Evolutionary conservation across 1,139 yeast species (phyloP).

Genomic region (Saccharomyces hybrid): DNA sequence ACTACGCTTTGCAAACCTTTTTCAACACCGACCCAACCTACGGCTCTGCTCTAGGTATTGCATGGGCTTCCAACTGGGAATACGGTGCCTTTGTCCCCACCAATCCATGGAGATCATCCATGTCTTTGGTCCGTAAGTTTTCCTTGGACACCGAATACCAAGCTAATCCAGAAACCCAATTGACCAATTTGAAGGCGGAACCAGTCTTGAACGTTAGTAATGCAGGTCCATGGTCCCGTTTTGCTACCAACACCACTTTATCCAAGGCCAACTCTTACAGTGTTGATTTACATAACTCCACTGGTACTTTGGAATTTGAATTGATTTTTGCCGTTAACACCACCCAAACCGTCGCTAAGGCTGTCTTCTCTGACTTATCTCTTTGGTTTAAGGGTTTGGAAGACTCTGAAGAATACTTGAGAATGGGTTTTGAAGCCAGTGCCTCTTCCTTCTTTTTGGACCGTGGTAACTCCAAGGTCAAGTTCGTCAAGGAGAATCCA

Average conservation of each 20-base stretch:
- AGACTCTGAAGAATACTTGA: conserved; percentile 14
- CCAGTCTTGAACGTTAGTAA: conserved; percentile 17
- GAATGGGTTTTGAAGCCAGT: conserved; percentile 19
- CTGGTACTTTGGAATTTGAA: conserved; percentile 9
- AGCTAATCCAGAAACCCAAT: conserved; percentile 22
- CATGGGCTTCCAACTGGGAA: conserved; percentile 39
- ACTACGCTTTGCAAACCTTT: conserved; percentile 34
- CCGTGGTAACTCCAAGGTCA: conserved; percentile 18
- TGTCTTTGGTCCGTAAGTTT: conserved; percentile 31
- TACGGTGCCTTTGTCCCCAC: conserved; percentile 33
- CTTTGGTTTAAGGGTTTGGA: conserved; percentile 12
- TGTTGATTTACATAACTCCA: not conserved
- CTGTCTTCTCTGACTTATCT: conserved; percentile 12
- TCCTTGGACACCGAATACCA: conserved; percentile 22
- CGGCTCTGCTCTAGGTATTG: conserved; percentile 29
- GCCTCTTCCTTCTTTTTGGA: conserved; percentile 21
- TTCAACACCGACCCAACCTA: conserved; percentile 18
- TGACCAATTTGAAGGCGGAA: conserved; percentile 20
- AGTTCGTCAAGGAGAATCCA: conserved; percentile 17
- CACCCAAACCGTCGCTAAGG: conserved; percentile 7
- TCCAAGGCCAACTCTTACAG: not conserved
- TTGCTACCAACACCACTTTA: not conserved
- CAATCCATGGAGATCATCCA: conserved; percentile 31
- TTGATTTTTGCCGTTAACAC: conserved; percentile 14
- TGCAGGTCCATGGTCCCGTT: not conserved